Evolutionary conservation across 768 basidiomycete species (phyloP).

Genomic region (Tylopilus felleus): DNA sequence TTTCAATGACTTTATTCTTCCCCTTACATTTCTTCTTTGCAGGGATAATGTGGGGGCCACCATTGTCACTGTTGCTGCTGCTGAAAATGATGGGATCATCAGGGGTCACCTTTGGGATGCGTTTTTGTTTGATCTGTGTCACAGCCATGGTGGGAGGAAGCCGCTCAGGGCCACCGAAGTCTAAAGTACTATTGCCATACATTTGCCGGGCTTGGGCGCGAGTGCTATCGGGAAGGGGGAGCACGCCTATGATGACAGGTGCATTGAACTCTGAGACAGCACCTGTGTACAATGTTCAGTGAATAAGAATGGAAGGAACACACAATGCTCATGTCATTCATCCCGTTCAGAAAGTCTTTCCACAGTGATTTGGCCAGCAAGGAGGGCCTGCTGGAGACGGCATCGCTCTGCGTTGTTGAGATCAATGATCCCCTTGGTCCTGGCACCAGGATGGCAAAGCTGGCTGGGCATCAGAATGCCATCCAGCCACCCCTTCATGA

Average conservation of each 20-base stretch:
- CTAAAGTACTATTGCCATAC: background rate
- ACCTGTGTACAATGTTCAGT: background rate
- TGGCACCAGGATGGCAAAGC: background rate
- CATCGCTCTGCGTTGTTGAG: background rate
- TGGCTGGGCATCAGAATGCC: conserved; percentile 1
- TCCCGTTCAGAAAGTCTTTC: background rate
- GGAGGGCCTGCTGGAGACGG: background rate
- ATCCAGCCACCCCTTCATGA: background rate
- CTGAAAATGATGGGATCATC: conserved; percentile 1
- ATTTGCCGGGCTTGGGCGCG: background rate
- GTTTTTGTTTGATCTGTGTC: background rate
- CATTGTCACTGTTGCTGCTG: conserved; percentile 3
- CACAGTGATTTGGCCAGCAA: background rate
- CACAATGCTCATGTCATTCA: background rate
- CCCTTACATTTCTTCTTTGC: background rate
- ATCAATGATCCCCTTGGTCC: background rate
- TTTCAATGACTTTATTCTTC: background rate
- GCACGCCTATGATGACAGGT: background rate
- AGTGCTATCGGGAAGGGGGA: background rate
- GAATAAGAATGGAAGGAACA: background rate
- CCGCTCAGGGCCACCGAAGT: background rate
- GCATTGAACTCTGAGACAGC: background rate
- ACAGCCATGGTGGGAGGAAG: background rate
- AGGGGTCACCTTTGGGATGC: background rate
- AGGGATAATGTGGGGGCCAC: background rate